phyloP scores from a whole-genome alignment of 2,329 filamentous ascomycete genomes.

The Penicillium sp. region DNA sequence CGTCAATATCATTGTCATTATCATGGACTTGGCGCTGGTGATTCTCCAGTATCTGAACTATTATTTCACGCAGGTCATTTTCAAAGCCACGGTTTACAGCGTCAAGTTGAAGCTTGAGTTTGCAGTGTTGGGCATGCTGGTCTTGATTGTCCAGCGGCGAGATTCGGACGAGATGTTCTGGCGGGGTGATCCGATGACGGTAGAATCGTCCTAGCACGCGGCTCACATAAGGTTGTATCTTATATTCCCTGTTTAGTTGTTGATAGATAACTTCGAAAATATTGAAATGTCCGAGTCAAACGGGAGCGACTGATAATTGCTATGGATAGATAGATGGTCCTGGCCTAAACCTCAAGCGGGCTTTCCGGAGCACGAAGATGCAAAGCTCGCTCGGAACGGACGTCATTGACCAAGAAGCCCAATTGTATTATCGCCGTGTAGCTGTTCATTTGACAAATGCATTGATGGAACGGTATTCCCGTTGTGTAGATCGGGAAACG shows the following conservation, averaged over 20 bases:
- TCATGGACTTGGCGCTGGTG: not conserved
- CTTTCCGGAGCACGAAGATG: no score
- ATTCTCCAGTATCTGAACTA: slow-evolving; percentile 1
- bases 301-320: not conserved
- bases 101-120: slow-evolving; percentile 8
- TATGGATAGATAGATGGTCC: not conserved
- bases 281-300: not conserved
- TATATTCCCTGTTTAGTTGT: not conserved
- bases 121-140: slow-evolving; percentile 8
- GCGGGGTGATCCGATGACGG: not conserved
- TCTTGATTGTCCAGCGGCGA: not conserved
- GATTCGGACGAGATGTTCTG: not conserved
- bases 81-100: slow-evolving; percentile 8
- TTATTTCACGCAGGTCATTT: slow-evolving; percentile 7
- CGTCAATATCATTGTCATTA: not conserved
- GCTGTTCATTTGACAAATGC: no score
- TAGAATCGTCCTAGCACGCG: not conserved
- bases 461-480: no score
- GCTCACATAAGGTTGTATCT: not conserved
- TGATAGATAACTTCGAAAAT: not conserved
- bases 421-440: no score
- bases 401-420: no score
- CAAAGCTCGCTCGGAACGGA: no score
- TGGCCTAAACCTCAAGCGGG: no score
- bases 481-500: no score